phyloP scores from a whole-genome alignment of 2,329 filamentous ascomycete genomes.

The Metarhizium anisopliae region DNA sequence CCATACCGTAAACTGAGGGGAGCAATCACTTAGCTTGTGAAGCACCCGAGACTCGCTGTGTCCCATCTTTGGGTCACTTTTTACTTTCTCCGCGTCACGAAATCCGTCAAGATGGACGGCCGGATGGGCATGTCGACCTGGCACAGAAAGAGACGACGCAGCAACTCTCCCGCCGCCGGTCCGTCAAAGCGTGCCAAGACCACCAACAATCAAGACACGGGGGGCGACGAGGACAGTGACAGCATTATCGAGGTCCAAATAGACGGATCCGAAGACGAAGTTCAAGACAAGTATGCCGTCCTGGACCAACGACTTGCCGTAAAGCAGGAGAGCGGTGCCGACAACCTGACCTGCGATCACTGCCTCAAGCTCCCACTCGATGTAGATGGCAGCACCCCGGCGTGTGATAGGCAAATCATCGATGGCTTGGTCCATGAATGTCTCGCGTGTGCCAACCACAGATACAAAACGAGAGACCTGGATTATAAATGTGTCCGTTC shows the following conservation, averaged over 20 bases:
- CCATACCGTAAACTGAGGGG: neutral
- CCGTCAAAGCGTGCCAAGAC: neutral
- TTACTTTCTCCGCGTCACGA: too few relatives aligned
- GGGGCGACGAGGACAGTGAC: neutral
- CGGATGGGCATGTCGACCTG: neutral
- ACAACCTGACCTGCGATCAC: constrained; percentile 8
- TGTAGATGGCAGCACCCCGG: neutral
- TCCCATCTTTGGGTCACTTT: too few relatives aligned
- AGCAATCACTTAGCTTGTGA: neutral
- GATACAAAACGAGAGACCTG: constrained; percentile 3
- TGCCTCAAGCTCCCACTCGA: constrained; percentile 7
- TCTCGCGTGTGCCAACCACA: constrained; percentile 16
- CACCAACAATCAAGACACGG: neutral
- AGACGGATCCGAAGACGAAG: neutral
- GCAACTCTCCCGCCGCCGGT: neutral
- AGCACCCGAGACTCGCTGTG: neutral
- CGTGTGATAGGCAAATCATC: neutral
- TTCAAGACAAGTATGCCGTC: neutral
- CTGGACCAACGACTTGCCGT: neutral
- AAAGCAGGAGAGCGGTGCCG: neutral
- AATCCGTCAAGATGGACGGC: too few relatives aligned
- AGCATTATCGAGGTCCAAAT: too few relatives aligned
- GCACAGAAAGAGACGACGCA: neutral
- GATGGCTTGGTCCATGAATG: constrained; percentile 13
- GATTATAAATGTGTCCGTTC: constrained; percentile 7